Evolutionary conservation across 306 rosid species (phyloP).

Genomic region (Gleditsia sinensis): DNA sequence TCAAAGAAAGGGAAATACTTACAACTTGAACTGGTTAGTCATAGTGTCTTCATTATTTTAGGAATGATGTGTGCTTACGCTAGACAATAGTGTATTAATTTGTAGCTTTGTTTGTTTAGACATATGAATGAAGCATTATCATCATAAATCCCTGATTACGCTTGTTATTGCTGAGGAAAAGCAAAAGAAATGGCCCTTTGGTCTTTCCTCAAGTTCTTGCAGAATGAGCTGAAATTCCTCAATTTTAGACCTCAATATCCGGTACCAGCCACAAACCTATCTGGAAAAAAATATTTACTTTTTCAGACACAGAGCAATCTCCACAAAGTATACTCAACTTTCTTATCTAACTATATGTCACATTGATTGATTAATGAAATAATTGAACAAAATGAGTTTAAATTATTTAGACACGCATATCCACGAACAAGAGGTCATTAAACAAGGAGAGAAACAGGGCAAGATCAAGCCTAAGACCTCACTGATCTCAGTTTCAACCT

Average conservation of each 20-base stretch:
- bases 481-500: conserved; percentile 37
- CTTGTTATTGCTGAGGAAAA: neutral
- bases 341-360: neutral
- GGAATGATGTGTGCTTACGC: neutral
- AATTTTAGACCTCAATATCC: neutral
- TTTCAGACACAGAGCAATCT: neutral
- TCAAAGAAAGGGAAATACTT: neutral
- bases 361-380: conserved; percentile 27
- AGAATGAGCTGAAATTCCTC: neutral
- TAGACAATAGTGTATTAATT: neutral
- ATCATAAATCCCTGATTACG: neutral
- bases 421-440: conserved; percentile 36
- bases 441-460: conserved; percentile 25
- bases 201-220: neutral
- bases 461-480: conserved; percentile 29
- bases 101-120: neutral
- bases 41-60: neutral
- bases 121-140: neutral
- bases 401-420: conserved; percentile 40
- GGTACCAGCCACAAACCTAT: neutral
- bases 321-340: conserved; percentile 8
- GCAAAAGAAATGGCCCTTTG: neutral
- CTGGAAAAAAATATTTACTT: neutral
- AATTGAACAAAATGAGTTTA: conserved; percentile 20
- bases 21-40: neutral